Evolutionary conservation across 2,329 filamentous ascomycete species (phyloP).

Genomic region (Hymenoscyphus fructigenus): DNA sequence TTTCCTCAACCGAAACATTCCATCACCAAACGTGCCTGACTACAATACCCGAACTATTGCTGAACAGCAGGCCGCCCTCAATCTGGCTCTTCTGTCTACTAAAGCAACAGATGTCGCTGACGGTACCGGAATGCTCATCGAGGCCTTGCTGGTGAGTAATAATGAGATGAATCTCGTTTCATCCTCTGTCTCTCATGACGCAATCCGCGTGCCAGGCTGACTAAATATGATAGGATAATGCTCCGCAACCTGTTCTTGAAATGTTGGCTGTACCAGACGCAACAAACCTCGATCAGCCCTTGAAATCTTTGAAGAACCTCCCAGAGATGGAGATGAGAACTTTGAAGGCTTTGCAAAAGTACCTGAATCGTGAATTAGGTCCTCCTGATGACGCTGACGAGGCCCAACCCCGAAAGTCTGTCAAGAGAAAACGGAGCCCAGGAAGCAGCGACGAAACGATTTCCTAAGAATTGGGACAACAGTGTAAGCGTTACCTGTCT

Average conservation of each 20-base stretch:
- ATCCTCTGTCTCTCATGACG: constrained; percentile 28
- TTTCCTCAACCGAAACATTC: constrained; percentile 6
- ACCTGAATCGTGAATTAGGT: background rate
- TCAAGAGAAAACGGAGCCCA: background rate
- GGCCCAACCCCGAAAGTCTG: background rate
- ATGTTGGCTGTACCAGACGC: constrained; percentile 37
- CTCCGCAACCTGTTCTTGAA: constrained; percentile 42
- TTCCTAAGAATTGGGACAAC: background rate
- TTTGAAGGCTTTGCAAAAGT: constrained; percentile 12
- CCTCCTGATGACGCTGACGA: background rate
- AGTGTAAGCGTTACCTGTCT: background rate
- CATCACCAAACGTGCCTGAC: constrained; percentile 20
- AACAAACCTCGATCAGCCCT: constrained; percentile 5
- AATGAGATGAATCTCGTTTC: constrained; percentile 7
- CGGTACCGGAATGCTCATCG: constrained; percentile 47
- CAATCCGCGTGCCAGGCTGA: constrained; percentile 28
- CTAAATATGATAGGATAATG: constrained; percentile 39
- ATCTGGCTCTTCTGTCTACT: constrained; percentile 57
- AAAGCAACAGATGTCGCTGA: constrained; percentile 45
- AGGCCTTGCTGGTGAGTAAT: constrained; percentile 61
- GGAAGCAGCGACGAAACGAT: background rate
- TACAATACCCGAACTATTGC: constrained; percentile 40
- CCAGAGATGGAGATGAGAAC: constrained; percentile 17
- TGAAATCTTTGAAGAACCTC: constrained; percentile 13
- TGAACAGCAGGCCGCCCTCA: constrained; percentile 66